Evolutionary conservation across 1,284 basidiomycete species (phyloP).

Genomic region (Thelephora terrestris): DNA sequence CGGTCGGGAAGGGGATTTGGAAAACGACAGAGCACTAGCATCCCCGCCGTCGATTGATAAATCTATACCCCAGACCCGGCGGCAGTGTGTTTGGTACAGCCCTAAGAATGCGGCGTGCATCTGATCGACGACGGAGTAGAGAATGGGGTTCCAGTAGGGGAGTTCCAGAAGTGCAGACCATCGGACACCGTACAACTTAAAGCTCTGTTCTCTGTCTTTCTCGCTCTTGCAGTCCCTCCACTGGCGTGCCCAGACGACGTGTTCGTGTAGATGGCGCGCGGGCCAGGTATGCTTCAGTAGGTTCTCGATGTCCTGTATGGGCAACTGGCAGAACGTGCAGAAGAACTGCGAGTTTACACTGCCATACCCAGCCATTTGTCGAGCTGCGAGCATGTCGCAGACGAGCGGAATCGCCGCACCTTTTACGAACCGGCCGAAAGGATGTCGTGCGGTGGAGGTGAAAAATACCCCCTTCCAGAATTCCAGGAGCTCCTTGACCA

Average conservation of each 20-base stretch:
- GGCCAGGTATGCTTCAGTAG: conserved; percentile 17
- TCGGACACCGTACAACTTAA: conserved; percentile 16
- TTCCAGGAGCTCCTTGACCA: conserved; percentile 23
- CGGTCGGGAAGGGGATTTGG: too few relatives aligned
- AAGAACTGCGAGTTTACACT: conserved; percentile 16
- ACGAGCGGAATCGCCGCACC: conserved; percentile 19
- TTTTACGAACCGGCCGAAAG: conserved; percentile 17
- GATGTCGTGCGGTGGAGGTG: conserved; percentile 17
- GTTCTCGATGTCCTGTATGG: conserved; percentile 18
- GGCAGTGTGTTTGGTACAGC: neutral
- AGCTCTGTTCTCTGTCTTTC: conserved; percentile 9
- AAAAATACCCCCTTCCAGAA: conserved; percentile 24
- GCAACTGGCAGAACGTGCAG: conserved; percentile 24
- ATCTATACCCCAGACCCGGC: neutral
- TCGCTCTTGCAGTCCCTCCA: conserved; percentile 16
- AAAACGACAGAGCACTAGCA: neutral
- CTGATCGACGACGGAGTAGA: conserved; percentile 24
- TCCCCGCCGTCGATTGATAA: neutral
- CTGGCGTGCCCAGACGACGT: conserved; percentile 12
- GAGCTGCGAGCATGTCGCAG: conserved; percentile 25
- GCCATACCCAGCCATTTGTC: conserved; percentile 25
- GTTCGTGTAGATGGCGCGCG: conserved; percentile 10
- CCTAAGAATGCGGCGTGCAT: conserved; percentile 29
- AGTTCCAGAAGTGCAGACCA: conserved; percentile 28
- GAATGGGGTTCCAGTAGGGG: conserved; percentile 28